These are phyloP conservation scores for Epichloe typhina DNA, from an alignment of 2,329 filamentous ascomycete species.

Conservation along the genomic window DNA sequence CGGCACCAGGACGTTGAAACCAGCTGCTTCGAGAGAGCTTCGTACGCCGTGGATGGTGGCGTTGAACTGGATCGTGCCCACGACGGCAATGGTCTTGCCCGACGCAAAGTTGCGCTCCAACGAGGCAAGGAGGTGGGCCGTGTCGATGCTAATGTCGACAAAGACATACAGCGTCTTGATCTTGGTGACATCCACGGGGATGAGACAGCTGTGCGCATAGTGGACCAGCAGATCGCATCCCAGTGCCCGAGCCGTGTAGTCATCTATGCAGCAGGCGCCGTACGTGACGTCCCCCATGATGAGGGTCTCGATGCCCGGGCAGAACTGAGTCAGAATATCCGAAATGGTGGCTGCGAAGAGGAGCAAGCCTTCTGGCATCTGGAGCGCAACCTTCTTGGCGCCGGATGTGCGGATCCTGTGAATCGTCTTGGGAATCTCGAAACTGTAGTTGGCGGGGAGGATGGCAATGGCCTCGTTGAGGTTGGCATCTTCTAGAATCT, in stretches of 20 bases:
- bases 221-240: conserved; percentile 92
- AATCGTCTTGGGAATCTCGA: conserved; percentile 97
- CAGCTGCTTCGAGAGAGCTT: conserved; percentile 64
- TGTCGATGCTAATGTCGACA: conserved; percentile 94
- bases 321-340: conserved; percentile 91
- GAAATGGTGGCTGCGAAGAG: conserved; percentile 96
- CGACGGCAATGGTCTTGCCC: conserved; percentile 79
- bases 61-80: conserved; percentile 98
- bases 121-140: conserved; percentile 71
- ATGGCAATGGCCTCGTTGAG: conserved; percentile 80
- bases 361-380: conserved; percentile 91
- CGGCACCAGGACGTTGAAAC: conserved; percentile 75
- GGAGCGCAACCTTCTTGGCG: conserved; percentile 77
- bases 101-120: conserved; percentile 77
- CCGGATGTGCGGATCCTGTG: conserved; percentile 74
- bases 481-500: conserved; percentile 72
- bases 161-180: conserved; percentile 98
- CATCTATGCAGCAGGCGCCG: conserved; percentile 95
- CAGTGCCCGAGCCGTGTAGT: conserved; percentile 88
- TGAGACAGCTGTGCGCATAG: conserved; percentile 93
- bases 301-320: conserved; percentile 76
- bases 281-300: conserved; percentile 99
- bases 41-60: conserved; percentile 83
- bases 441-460: conserved; percentile 91
- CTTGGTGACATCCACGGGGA: conserved; percentile 90